These are phyloP conservation scores for Barnettozyma pratensis DNA, from an alignment of 805 yeast species.

Conservation along the genomic window DNA sequence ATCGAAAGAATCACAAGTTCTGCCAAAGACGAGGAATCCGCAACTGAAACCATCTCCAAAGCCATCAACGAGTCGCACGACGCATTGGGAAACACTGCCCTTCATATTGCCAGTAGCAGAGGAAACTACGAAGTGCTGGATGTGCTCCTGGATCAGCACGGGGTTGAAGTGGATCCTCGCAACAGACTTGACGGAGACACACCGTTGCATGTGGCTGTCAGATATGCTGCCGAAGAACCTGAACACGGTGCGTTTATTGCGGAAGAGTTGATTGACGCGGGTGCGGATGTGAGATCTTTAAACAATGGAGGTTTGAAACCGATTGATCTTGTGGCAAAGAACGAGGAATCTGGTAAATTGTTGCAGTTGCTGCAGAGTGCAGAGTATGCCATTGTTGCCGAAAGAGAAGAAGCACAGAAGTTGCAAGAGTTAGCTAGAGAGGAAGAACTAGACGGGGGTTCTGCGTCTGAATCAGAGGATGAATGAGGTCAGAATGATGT, in stretches of 20 bases:
- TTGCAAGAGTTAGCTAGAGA: constrained; percentile 29
- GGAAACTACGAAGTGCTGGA: constrained; percentile 90
- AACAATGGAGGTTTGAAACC: constrained; percentile 70
- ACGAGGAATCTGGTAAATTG: constrained; percentile 41
- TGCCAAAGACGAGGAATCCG: constrained; percentile 13
- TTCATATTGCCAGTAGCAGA: constrained; percentile 75
- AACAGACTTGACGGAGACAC: constrained; percentile 75
- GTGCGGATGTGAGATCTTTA: constrained; percentile 68
- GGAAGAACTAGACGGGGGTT: constrained; percentile 26
- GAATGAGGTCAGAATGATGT: constrained; percentile 3
- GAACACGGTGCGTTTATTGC: constrained; percentile 77
- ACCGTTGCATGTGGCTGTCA: constrained; percentile 83
- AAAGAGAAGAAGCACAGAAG: constrained; percentile 21
- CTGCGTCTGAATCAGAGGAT: constrained; percentile 20
- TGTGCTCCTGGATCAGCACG: constrained; percentile 75
- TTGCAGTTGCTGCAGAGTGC: constrained; percentile 71
- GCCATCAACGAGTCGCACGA: constrained; percentile 59
- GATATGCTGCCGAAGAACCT: constrained; percentile 71
- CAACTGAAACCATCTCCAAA: constrained; percentile 26
- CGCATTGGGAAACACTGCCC: constrained; percentile 5
- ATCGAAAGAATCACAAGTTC: constrained; percentile 32
- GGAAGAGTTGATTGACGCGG: constrained; percentile 84
- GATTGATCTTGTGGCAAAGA: constrained; percentile 52
- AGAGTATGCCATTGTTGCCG: constrained; percentile 57
- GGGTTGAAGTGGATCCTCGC: constrained; percentile 82